Evolutionary conservation across 148 eudicot species (phyloP).

Genomic region (Vaccinium darrowii): DNA sequence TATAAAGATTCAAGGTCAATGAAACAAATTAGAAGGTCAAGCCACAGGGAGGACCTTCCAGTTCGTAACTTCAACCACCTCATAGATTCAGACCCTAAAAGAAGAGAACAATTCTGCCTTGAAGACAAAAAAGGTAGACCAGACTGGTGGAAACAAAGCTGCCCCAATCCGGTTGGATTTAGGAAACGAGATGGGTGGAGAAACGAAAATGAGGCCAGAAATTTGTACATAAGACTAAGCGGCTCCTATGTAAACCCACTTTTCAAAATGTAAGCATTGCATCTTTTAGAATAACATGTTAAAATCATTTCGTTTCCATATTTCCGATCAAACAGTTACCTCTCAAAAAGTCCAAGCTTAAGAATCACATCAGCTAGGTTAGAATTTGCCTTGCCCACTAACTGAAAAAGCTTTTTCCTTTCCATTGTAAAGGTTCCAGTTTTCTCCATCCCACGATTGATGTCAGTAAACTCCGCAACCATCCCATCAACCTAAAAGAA

Average conservation of each 20-base stretch:
- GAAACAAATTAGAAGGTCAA: neutral
- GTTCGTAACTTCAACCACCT: constrained; percentile 2
- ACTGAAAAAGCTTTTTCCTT: constrained; percentile 87
- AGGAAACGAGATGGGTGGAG: neutral
- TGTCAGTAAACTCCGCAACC: constrained; percentile 96
- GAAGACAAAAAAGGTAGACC: neutral
- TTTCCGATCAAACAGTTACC: constrained; percentile 36
- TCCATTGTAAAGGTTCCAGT: constrained; percentile 92
- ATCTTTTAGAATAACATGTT: neutral
- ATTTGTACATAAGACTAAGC: neutral
- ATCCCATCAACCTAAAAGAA: constrained; percentile 85
- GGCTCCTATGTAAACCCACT: neutral
- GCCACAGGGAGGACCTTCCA: constrained; percentile 1
- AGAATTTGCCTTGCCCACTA: constrained; percentile 96
- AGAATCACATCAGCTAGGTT: constrained; percentile 96
- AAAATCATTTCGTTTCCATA: neutral
- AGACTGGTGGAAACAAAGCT: neutral
- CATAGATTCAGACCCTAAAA: neutral
- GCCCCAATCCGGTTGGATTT: neutral
- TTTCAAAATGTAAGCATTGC: neutral
- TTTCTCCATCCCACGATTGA: constrained; percentile 96
- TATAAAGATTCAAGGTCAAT: neutral
- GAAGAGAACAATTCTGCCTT: neutral
- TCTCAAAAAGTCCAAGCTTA: constrained; percentile 94
- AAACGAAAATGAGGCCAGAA: neutral